These are phyloP conservation scores for Deinandra increscens DNA, from an alignment of 129 eudicot species.

Conservation along the genomic window DNA sequence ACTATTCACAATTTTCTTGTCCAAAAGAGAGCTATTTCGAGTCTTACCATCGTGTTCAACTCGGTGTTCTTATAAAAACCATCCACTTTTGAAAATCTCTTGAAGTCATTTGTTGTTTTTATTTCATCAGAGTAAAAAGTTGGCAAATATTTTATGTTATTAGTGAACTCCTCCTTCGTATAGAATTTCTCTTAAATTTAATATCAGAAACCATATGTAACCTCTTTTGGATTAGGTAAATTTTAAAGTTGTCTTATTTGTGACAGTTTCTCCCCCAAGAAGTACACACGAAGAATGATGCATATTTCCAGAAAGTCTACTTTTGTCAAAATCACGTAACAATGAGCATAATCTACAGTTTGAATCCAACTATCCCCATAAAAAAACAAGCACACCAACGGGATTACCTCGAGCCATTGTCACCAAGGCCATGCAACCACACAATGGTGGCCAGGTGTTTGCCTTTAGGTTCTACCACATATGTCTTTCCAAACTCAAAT, in stretches of 20 bases:
- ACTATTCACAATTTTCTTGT: background rate
- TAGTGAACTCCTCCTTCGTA: background rate
- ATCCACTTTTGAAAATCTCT: background rate
- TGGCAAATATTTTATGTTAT: background rate
- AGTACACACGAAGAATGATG: background rate
- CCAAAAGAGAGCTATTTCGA: background rate
- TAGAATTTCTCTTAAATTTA: no score
- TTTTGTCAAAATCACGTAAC: slow-evolving; percentile 13
- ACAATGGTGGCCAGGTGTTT: slow-evolving; percentile 82
- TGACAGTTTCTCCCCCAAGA: background rate
- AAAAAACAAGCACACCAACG: background rate
- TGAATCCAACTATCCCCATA: slow-evolving; percentile 8
- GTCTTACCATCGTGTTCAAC: background rate
- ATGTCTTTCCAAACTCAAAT: slow-evolving; percentile 62
- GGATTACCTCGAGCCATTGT: slow-evolving; percentile 72
- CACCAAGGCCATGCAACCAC: slow-evolving; percentile 95
- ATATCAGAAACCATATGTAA: no score
- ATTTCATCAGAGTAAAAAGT: background rate
- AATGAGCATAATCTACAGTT: slow-evolving; percentile 1
- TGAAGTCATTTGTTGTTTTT: slow-evolving; percentile 3
- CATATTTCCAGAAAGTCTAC: background rate
- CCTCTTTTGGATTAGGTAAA: background rate
- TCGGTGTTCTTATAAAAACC: slow-evolving; percentile 4
- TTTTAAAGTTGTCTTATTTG: background rate
- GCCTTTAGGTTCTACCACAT: slow-evolving; percentile 81